These are phyloP conservation scores for Boletus reticulatus DNA, from an alignment of 768 basidiomycete species.

Conservation along the genomic window DNA sequence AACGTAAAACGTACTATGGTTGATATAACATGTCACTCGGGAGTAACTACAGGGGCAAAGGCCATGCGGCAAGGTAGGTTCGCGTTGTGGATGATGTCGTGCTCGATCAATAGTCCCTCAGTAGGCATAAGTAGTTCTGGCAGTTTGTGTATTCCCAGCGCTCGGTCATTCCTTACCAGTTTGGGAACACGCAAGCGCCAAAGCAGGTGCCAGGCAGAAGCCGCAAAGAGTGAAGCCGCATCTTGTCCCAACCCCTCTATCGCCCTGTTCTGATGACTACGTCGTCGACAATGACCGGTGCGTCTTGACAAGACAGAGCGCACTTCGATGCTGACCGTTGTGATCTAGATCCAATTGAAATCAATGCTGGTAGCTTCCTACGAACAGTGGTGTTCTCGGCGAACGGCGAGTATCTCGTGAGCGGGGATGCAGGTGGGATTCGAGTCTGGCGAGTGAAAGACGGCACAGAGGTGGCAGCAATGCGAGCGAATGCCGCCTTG, in stretches of 20 bases:
- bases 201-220: too few species aligned
- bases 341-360: background rate
- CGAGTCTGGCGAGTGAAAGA: background rate
- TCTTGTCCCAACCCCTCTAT: too few species aligned
- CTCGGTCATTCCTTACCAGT: too few species aligned
- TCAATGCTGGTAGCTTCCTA: background rate
- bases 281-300: background rate
- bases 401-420: background rate
- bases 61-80: too few species aligned
- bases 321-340: background rate
- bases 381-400: background rate
- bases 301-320: background rate
- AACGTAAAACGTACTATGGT: slow-evolving; percentile 18
- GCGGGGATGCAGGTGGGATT: background rate
- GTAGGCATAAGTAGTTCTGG: too few species aligned
- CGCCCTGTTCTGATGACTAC: too few species aligned
- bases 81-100: too few species aligned
- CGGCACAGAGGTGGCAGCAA: background rate
- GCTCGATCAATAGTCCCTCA: too few species aligned
- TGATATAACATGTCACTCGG: background rate
- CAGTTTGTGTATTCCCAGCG: too few species aligned
- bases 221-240: too few species aligned
- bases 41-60: too few species aligned
- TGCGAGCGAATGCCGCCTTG: background rate
- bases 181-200: too few species aligned